These are phyloP conservation scores for Umbelopsis sp. DNA, from an alignment of 371 early-diverging fungal species.

Conservation along the genomic window DNA sequence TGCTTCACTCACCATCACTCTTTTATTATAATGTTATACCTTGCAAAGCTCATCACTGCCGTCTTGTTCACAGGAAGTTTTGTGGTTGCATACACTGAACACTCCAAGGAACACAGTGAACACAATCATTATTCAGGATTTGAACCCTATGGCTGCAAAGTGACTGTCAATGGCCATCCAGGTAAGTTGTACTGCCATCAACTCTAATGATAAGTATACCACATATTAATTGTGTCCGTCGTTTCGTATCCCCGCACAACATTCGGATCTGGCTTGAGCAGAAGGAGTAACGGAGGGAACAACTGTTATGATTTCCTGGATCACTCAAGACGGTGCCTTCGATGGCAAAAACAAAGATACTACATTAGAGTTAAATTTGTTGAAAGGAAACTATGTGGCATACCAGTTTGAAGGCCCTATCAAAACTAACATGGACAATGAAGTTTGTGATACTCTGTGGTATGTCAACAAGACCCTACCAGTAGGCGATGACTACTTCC, in stretches of 20 bases:
- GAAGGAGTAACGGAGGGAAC: too few relatives aligned
- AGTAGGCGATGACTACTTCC: not conserved
- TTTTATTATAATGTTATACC: not conserved
- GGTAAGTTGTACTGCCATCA: too few relatives aligned
- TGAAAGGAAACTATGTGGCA: not conserved
- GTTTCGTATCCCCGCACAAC: too few relatives aligned
- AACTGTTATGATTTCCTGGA: too few relatives aligned
- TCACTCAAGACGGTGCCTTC: too few relatives aligned
- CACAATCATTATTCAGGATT: not conserved
- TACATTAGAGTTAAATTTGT: not conserved
- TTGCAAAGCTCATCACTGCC: not conserved
- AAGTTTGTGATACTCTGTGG: not conserved
- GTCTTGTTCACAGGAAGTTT: not conserved
- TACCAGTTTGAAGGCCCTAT: not conserved
- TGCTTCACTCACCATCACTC: not conserved
- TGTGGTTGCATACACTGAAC: not conserved
- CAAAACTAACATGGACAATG: not conserved
- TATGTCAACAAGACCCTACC: not conserved
- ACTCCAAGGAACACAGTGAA: too few relatives aligned
- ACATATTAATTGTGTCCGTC: too few relatives aligned
- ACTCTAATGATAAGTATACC: too few relatives aligned
- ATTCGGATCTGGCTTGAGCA: too few relatives aligned
- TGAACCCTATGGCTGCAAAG: too few relatives aligned
- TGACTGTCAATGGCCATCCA: too few relatives aligned
- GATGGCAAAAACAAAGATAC: too few relatives aligned